Conservation (phyloP, 768 basidiomycete species). For the Leucogyrophana mollusca region DNA sequence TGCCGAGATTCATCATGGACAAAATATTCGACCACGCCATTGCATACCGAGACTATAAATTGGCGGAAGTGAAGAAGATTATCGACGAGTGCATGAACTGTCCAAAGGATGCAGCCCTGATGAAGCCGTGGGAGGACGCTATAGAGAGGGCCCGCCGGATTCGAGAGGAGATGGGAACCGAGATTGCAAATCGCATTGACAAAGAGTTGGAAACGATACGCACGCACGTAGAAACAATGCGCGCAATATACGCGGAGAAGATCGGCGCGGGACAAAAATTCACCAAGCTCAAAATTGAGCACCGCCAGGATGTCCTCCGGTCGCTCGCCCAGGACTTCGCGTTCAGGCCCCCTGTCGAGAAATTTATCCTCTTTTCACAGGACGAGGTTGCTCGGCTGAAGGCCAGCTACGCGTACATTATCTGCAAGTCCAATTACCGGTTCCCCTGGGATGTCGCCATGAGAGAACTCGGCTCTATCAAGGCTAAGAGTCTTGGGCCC, state of each 20-base stretch:
- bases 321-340: conserved; percentile 41
- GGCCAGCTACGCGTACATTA: conserved; percentile 52
- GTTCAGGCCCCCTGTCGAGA: conserved; percentile 28
- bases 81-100: neutral
- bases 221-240: conserved; percentile 39
- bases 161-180: conserved; percentile 12
- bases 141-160: conserved; percentile 16
- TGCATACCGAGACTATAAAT: conserved; percentile 4
- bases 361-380: conserved; percentile 21
- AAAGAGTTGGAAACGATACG: conserved; percentile 37
- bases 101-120: conserved; percentile 14
- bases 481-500: conserved; percentile 40
- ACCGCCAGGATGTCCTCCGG: conserved; percentile 48
- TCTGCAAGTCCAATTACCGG: conserved; percentile 22
- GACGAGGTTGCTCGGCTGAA: conserved; percentile 35
- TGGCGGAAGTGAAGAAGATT: neutral
- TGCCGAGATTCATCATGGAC: conserved; percentile 31
- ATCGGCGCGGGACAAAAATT: conserved; percentile 28
- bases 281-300: conserved; percentile 38
- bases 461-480: conserved; percentile 52
- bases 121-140: conserved; percentile 38
- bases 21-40: conserved; percentile 12
- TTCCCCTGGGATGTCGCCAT: conserved; percentile 59
- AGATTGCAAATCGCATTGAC: conserved; percentile 1
- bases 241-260: conserved; percentile 21